Percentiles rank a stretch among this genome's conserved stretches.
phyloP scores from a whole-genome alignment of 1,284 basidiomycete species.

The Irpex rosettiformis region DNA sequence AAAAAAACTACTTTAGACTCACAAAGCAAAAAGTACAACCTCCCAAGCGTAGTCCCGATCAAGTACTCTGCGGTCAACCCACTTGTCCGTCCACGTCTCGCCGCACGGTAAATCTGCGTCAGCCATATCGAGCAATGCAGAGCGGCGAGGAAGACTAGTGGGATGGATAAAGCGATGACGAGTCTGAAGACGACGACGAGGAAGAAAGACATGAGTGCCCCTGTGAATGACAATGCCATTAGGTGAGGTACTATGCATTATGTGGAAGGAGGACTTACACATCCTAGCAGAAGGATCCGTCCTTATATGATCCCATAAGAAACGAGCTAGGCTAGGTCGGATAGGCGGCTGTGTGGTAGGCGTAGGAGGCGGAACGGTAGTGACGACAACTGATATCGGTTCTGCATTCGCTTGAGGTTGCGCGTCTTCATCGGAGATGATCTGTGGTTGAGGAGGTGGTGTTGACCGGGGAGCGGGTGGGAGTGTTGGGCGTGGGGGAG shows the following conservation, averaged over 20 bases:
- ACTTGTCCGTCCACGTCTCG: constrained; percentile 64
- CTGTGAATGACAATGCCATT: constrained; percentile 34
- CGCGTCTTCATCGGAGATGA: constrained; percentile 6
- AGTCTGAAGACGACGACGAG: constrained; percentile 71
- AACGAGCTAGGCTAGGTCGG: constrained; percentile 40
- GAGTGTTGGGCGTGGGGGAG: constrained; percentile 23
- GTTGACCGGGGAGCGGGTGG: constrained; percentile 18
- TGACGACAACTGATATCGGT: background rate
- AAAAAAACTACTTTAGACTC: constrained; percentile 35
- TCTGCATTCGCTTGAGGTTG: background rate
- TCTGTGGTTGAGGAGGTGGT: constrained; percentile 10
- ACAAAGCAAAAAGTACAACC: constrained; percentile 77
- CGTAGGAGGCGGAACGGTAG: background rate
- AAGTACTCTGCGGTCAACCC: constrained; percentile 71
- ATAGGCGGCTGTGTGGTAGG: constrained; percentile 19
- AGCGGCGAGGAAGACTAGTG: constrained; percentile 65
- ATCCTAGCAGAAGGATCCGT: constrained; percentile 68
- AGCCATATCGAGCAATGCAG: constrained; percentile 81
- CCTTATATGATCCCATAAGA: constrained; percentile 54
- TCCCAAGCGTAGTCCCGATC: constrained; percentile 71
- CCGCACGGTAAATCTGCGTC: constrained; percentile 81
- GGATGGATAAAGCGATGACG: constrained; percentile 67
- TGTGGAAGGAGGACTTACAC: constrained; percentile 42
- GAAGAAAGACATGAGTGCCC: constrained; percentile 64
- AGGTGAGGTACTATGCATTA: background rate